Base-by-base conservation (phyloP, 1,139 yeast genomes). In the Kodamaea derodonti region DNA sequence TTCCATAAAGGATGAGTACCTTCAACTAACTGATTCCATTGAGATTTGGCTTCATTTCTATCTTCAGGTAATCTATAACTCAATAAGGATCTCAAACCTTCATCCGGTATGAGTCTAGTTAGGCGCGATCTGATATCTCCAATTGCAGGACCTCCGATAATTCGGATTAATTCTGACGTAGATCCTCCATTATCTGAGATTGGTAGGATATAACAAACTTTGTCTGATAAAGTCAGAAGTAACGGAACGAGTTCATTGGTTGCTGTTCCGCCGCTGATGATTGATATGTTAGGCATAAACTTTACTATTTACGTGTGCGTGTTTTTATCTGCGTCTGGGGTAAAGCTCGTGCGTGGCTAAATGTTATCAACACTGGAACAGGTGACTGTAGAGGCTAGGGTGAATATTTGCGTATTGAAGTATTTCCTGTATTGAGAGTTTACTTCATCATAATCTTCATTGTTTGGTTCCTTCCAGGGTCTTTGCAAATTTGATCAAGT, bases 171-270 rank as follows among this genome's bases (percentile, higher is more conserved):
- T 58, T 90, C 97, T 20, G 95, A 83, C 0, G 97, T 87, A 1
- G 96, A 87, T 1, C 97, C 97, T 16, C 97, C 97, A 53, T 90
- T 90, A 54, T 90, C 97, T 36, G 87, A 81, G 10, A 90, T 78
- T 0, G 97, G 97, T 27, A 90, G 62, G 2, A 88, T 69, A 47
- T 84, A 88, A 1, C 83, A 65, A 11, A 84, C 64, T 11, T 58
- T 54, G 13, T 57, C 49, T 0, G 75, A 56, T 2, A 76, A 41
- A 2, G 57, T 38, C 32, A 60, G 58, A 43, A 80, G 78, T 2
- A 75, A 50, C 2, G 71, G 58, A 2, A 80, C 77, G 13, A 83
- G 59, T 23, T 75, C 76, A 49, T 83, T 83, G 15, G 90, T 78
- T 25, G 88, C 90, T 0, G 90, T 81, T 1, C 92, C 92, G 0